Evolutionary conservation across 805 yeast genomes (phyloP), one percentile per base, ranked within the genome.

Genomic region (Millerozyma acaciae): DNA sequence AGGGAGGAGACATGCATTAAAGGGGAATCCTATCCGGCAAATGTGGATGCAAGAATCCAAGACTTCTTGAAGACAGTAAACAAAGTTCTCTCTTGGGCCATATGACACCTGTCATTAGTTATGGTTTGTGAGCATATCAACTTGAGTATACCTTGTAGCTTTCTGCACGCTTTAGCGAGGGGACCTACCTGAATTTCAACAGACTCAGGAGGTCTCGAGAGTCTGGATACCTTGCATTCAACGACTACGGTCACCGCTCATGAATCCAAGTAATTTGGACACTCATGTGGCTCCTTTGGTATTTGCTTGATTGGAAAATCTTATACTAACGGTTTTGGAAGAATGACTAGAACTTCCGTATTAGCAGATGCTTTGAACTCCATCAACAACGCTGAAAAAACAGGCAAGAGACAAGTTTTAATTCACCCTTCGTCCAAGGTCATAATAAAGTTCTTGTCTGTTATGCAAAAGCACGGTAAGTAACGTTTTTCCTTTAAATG

Each of bases 341-440:
- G 63, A 67, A 88, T 90, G 97, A 86, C 96, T 70, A 89, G 97
- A 79, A 79, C 96, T 53, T 89, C 97, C 55, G 97, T 85, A 70
- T 84, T 89, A 71, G 96, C 96, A 65, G 97, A 89, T 76, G 97
- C 97, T 65, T 83, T 89, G 62, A 89, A 89, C 76, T 82, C 95
- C 61, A 89, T 89, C 73, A 87, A 88, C 88, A 89, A 89, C 74
- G 97, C 97, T 73, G 96, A 89, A 77, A 89, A 88, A 78, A 82
- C 96, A 72, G 97, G 97, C 72, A 89, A 89, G 81, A 84, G 97
- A 76, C 97, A 89, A 77, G 97, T 89, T 61, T 74, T 89, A 68
- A 81, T 89, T 73, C 85, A 97, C 80, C 97, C 97, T 50, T 87
- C 97, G 34, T 89, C 97, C 64, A 89, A 89, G 84, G 97, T 89